These are phyloP conservation scores for Pseudomassariella vexata DNA, from an alignment of 2,329 filamentous ascomycete species.

Conservation along the genomic window DNA sequence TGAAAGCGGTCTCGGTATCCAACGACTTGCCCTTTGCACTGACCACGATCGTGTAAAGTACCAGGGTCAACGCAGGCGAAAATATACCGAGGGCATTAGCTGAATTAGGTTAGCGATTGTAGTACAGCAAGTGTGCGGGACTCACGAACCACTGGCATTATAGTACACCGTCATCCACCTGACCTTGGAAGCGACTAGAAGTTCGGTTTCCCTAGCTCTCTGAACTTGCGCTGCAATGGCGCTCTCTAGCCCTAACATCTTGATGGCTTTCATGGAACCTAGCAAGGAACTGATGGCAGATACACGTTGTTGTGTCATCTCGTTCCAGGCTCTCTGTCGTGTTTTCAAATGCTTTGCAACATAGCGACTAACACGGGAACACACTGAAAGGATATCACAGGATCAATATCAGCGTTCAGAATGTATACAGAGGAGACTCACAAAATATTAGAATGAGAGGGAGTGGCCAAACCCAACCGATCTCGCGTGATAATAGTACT, in stretches of 20 bases:
- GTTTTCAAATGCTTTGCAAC: slow-evolving; percentile 24
- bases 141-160: slow-evolving; percentile 30
- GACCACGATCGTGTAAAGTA: slow-evolving; percentile 26
- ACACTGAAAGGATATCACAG: slow-evolving; percentile 22
- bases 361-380: slow-evolving; percentile 29
- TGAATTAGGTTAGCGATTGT: slow-evolving; percentile 8
- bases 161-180: slow-evolving; percentile 35
- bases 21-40: slow-evolving; percentile 13
- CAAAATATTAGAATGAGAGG: slow-evolving; percentile 34
- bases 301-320: slow-evolving; percentile 30
- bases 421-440: slow-evolving; percentile 23
- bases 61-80: slow-evolving; percentile 29
- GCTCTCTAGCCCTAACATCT: slow-evolving; percentile 26
- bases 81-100: slow-evolving; percentile 38
- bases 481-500: slow-evolving; percentile 27
- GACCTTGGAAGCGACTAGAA: slow-evolving; percentile 23
- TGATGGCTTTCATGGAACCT: slow-evolving; percentile 26
- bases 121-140: too few species aligned
- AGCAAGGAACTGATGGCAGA: slow-evolving; percentile 25
- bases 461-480: slow-evolving; percentile 36
- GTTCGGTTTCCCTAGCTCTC: slow-evolving; percentile 24
- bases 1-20: slow-evolving; percentile 32
- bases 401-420: too few species aligned
- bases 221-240: slow-evolving; percentile 16
- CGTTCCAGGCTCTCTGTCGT: slow-evolving; percentile 29